Base-by-base conservation (phyloP, 2,329 filamentous ascomycete species). In the Cytospora leucostoma region DNA sequence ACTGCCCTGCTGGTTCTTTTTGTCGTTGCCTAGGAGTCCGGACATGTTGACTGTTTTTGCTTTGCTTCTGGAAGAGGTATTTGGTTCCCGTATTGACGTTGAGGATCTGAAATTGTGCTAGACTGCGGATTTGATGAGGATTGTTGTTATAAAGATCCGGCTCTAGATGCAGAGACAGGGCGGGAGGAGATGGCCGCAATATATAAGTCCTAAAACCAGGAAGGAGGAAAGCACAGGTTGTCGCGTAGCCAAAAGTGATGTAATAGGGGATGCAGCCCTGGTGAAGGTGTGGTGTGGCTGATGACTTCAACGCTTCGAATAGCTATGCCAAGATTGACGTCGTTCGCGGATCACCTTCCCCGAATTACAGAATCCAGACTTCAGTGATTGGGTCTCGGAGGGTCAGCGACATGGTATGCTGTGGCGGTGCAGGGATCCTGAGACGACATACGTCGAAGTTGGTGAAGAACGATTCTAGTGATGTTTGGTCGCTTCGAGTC, bases 361-460 rank as follows among this genome's bases (percentile, higher is more conserved):
- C 27, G 27, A 33, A 40, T 38, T 11, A 21, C n/a, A 19, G 49
- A n/a, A 51, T 27, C 51, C 51, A 12, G n/a, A 38, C 40, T 59
- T 52, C 34, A 63, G 27, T 49, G 19, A 33, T 54, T 19, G 19
- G 35, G 40, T 44, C 32, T 32, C 13, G 19, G 35, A 40, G 55
- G 38, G 4, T 61, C 56, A 37, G 12, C 19, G n/a, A n/a, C n/a
- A n/a, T n/a, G n/a, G n/a, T 57, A 59, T 63, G 63, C 54, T 63
- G 63, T 65, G 63, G 63, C 63, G 59, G 59, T 65, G 63, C 59
- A 54, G 63, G 63, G 63, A 37, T 59, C n/a, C 19, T 56, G 33
- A 37, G 37, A 64, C 58, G 32, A 27, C 55, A 51, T 17, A 33
- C 11, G 7, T 35, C 27, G 32, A 52, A 47, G 58, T 27, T 35